phyloP scores from a whole-genome alignment of 75 land plant species.

The Larix kaempferi region DNA sequence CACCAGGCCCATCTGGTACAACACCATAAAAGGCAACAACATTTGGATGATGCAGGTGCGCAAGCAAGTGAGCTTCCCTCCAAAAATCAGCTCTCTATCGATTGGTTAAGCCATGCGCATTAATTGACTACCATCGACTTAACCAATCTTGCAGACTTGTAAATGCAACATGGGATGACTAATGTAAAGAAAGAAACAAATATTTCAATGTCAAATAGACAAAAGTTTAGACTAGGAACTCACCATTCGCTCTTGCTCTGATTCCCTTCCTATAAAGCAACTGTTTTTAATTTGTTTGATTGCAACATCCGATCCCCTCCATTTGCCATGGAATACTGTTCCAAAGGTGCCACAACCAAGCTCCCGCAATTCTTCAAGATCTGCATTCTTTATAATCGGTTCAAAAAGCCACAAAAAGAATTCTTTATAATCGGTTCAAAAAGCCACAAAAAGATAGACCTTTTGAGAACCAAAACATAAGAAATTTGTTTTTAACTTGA shows the following conservation, averaged over 20 bases:
- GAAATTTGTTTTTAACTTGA: not conserved
- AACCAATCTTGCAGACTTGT: slow-evolving; percentile 5
- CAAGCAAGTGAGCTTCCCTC: slow-evolving; percentile 81
- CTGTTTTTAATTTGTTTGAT: slow-evolving; percentile 92
- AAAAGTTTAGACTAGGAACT: not conserved
- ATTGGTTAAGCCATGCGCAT: not conserved
- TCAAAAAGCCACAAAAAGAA: no score
- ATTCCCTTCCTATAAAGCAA: slow-evolving; percentile 81
- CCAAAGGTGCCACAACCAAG: slow-evolving; percentile 97
- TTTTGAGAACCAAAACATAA: not conserved
- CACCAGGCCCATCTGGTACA: slow-evolving; percentile 93
- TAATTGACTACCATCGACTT: not conserved
- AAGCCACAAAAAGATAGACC: not conserved
- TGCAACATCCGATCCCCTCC: slow-evolving; percentile 97
- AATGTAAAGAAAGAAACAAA: not conserved
- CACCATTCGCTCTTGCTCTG: slow-evolving; percentile 89
- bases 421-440: slow-evolving; percentile 73
- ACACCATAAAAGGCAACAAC: slow-evolving; percentile 97
- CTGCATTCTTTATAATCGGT: no score
- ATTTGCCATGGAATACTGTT: slow-evolving; percentile 93
- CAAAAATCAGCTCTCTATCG: slow-evolving; percentile 82
- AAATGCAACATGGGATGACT: not conserved
- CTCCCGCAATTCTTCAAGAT: slow-evolving; percentile 88
- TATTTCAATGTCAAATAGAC: not conserved
- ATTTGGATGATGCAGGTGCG: slow-evolving; percentile 94